Conservation (phyloP, 192 early-diverging fungal species). For the Entomortierella beljakovae region DNA sequence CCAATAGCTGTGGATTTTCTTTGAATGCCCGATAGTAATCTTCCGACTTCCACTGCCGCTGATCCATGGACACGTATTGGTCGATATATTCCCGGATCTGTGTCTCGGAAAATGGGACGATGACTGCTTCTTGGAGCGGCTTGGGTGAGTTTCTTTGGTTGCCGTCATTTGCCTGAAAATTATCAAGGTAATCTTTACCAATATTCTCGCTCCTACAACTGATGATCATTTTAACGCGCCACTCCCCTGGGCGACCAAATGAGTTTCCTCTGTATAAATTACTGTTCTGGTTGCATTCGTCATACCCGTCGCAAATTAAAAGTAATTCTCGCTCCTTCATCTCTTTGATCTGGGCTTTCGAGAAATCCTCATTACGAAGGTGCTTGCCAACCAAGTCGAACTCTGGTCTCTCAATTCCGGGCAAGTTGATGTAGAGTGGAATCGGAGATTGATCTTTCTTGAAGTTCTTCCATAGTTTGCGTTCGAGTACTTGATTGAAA, state of each 20-base stretch:
- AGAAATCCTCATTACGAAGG: neutral
- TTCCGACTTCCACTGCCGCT: neutral
- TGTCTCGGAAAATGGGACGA: neutral
- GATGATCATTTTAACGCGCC: conserved; percentile 8
- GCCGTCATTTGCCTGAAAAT: neutral
- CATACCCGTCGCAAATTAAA: conserved; percentile 15
- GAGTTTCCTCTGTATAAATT: conserved; percentile 6
- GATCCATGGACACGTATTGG: neutral
- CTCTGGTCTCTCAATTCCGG: conserved; percentile 1
- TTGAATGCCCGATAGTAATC: neutral
- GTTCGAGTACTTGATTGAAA: neutral
- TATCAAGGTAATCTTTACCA: neutral
- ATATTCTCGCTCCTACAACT: conserved; percentile 9
- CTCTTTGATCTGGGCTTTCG: conserved; percentile 1
- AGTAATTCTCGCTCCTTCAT: neutral
- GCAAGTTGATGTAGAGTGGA: conserved; percentile 7
- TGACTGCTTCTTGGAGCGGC: neutral
- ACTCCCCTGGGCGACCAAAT: neutral
- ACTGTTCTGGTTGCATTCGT: neutral
- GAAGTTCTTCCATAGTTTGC: neutral
- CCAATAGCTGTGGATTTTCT: neutral
- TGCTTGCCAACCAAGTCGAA: conserved; percentile 1
- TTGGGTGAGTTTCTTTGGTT: neutral
- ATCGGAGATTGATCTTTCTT: neutral
- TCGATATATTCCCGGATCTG: conserved; percentile 8